Base-by-base conservation (phyloP, 2,329 filamentous ascomycete genomes). In the Alternaria atra region DNA sequence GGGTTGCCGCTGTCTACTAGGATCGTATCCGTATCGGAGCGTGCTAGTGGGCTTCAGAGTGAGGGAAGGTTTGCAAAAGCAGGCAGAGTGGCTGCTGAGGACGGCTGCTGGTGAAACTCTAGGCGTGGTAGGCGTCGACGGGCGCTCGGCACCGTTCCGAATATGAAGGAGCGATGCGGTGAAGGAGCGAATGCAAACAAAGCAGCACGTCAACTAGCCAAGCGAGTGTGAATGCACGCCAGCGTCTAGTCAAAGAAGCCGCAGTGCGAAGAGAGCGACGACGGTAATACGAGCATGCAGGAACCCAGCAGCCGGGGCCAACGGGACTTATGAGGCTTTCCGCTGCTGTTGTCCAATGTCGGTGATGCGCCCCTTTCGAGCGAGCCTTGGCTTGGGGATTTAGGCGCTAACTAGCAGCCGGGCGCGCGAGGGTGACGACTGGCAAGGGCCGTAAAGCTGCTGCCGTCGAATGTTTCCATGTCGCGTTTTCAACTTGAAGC, bases 321-420 rank as follows among this genome's bases (percentile, higher is more conserved):
- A 29, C n/a, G 27, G 63, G 44, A 57, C 61, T 64, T 66, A 66
- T 68, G 60, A 61, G 59, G 58, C 56, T 50, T 23, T 35, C 20
- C 32, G 46, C 30, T 59, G 55, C 44, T 53, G 29, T 55, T 46
- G 53, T 46, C 64, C 69, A 69, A 70, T 69, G 67, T 72, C 67
- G 67, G 69, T 67, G 58, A 66, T 68, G 67, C 60, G 54, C 70
- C 71, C 73, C 70, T 73, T 72, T 71, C 64, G 61, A 62, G 20
- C 34, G 40, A 20, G 57, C 52, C 67, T 70, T 69, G 69, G 65
- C 69, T 47, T 47, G 55, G 64, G 62, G 30, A 50, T 50, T 52
- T 20, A 51, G 65, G 69, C 68, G 70, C 69, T 73, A 72, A 63
- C 66, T 65, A 20, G 25, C 37, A 43, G 61, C 48, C 37, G 32